Conservation (phyloP, 805 yeast species). For the Lipomyces lipofer region DNA sequence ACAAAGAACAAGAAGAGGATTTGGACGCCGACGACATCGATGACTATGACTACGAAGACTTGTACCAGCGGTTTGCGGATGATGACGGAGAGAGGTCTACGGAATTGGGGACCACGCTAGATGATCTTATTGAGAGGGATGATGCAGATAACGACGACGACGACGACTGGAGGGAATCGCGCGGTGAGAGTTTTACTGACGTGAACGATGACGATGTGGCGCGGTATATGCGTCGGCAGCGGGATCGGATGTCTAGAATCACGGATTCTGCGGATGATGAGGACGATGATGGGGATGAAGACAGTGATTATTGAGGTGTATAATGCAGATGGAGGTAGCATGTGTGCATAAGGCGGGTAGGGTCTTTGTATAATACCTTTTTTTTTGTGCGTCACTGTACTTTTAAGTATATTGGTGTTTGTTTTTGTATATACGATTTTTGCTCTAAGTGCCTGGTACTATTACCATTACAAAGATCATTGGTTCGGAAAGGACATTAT, state of each 20-base stretch:
- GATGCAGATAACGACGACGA: conserved; percentile 13
- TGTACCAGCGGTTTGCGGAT: conserved; percentile 25
- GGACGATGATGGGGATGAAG: conserved; percentile 6
- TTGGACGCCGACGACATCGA: conserved; percentile 28
- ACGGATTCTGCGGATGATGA: conserved; percentile 7
- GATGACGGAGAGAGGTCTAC: conserved; percentile 25
- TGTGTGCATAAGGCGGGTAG: not conserved
- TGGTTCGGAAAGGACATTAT: too few species aligned
- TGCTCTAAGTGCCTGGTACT: too few species aligned
- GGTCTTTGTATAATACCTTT: too few species aligned
- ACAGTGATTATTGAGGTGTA: conserved; percentile 8
- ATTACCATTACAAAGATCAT: too few species aligned
- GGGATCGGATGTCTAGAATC: not conserved
- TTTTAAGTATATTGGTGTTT: too few species aligned
- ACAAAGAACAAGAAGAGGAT: conserved; percentile 44
- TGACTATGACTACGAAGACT: conserved; percentile 21
- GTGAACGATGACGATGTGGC: not conserved
- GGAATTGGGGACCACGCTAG: conserved; percentile 4
- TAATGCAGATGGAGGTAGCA: conserved; percentile 21
- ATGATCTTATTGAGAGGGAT: conserved; percentile 24
- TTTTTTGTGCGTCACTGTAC: too few species aligned
- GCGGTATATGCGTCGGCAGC: not conserved
- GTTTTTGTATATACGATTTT: too few species aligned
- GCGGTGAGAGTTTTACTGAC: conserved; percentile 9
- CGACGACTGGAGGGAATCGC: conserved; percentile 6